Evolutionary conservation across 106 monocot genomes (phyloP).

Genomic region (Allium sativum): DNA sequence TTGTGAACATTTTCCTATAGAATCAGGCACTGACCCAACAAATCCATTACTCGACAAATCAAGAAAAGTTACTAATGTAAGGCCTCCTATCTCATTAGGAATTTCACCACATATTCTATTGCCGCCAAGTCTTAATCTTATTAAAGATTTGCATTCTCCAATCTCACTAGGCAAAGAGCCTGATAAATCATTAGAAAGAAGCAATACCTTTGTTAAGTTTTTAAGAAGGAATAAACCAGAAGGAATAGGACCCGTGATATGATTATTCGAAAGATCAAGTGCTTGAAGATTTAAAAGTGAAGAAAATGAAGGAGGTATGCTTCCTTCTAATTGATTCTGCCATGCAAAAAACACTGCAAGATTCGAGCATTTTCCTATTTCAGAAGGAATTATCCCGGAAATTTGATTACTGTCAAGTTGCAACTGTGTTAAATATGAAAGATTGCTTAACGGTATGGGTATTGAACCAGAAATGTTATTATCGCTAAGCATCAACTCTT

Average conservation of each 20-base stretch:
- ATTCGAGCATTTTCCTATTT: conserved; percentile 5
- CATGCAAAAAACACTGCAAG: conserved; percentile 68
- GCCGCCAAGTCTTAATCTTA: conserved; percentile 57
- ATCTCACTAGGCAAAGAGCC: conserved; percentile 75
- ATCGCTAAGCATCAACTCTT: conserved; percentile 85
- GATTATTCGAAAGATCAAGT: conserved; percentile 79
- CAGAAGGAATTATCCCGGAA: conserved; percentile 60
- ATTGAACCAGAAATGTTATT: conserved; percentile 90
- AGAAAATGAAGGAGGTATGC: conserved; percentile 49
- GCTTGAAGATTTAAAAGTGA: conserved; percentile 49
- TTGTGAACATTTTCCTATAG: conserved; percentile 61
- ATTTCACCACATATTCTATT: conserved; percentile 62
- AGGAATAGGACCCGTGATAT: conserved; percentile 71
- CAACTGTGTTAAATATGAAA: conserved; percentile 46
- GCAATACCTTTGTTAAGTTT: conserved; percentile 79
- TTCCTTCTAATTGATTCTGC: conserved; percentile 88
- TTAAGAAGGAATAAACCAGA: conserved; percentile 57
- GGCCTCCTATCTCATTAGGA: conserved; percentile 46
- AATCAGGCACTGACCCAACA: conserved; percentile 41
- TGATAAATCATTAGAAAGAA: conserved; percentile 73
- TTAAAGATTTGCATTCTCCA: conserved; percentile 47
- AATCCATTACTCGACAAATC: conserved; percentile 69
- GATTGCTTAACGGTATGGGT: conserved; percentile 47
- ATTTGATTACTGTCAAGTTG: conserved; percentile 79
- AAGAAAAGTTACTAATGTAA: conserved; percentile 54